A percentile compares a stretch with the other conserved stretches of the same genome.
These are phyloP conservation scores for Plasmodium reichenowi DNA, from an alignment of 169 alveolate genomes.

Conservation along the genomic window DNA sequence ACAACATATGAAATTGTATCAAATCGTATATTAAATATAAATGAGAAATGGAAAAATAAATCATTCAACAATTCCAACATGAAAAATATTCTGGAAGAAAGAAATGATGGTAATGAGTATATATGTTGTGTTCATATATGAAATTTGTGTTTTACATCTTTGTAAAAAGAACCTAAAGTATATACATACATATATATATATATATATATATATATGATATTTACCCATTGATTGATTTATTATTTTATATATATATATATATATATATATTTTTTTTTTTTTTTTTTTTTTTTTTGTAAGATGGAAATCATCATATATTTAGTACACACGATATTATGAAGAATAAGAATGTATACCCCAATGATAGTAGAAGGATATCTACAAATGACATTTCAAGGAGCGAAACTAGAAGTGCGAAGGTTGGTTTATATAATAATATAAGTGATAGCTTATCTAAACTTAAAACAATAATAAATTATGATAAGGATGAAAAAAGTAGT, in stretches of 20 bases:
- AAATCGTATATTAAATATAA: constrained; percentile 1
- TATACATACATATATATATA: background rate
- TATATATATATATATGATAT: too few species aligned
- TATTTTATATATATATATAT: background rate
- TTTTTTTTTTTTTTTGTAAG: background rate
- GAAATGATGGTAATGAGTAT: constrained; percentile 20
- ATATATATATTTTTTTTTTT: too few species aligned
- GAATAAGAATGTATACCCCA: background rate
- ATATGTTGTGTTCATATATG: background rate
- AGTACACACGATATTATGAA: background rate
- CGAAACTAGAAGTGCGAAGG: constrained; percentile 7
- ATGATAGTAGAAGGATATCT: background rate
- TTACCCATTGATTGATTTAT: too few species aligned
- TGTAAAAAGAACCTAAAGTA: background rate
- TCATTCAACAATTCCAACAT: constrained; percentile 3
- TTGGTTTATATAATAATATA: constrained; percentile 34
- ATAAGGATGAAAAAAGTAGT: constrained; percentile 9
- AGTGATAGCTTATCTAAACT: constrained; percentile 58
- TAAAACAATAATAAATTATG: constrained; percentile 62
- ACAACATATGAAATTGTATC: constrained; percentile 23
- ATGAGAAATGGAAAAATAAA: constrained; percentile 14
- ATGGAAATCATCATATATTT: background rate
- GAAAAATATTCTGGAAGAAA: background rate
- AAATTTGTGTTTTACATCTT: background rate
- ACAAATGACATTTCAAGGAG: constrained; percentile 9